Evolutionary conservation across 768 basidiomycete species (phyloP).

Genomic region (Boletus vinaceobasis): DNA sequence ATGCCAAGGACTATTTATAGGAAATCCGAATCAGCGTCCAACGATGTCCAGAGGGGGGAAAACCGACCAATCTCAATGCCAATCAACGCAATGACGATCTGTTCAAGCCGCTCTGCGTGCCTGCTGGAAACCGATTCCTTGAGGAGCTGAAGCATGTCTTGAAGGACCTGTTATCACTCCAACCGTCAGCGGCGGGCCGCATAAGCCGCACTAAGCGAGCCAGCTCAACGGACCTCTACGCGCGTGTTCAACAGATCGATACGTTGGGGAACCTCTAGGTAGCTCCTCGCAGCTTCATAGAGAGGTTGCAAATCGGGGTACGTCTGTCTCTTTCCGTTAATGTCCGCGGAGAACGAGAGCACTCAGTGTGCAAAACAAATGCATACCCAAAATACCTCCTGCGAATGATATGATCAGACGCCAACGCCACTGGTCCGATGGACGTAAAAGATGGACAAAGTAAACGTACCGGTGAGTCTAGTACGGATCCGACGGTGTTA

Average conservation of each 20-base stretch:
- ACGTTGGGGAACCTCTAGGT: conserved; percentile 92
- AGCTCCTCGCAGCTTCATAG: conserved; percentile 90
- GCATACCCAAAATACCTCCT: conserved; percentile 94
- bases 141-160: conserved; percentile 93
- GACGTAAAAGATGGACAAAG: not conserved
- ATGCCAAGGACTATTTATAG: conserved; percentile 70
- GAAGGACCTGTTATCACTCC: conserved; percentile 61
- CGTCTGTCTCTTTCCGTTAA: conserved; percentile 48
- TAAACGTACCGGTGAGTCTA: conserved; percentile 83
- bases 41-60: not conserved
- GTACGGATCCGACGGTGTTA: conserved; percentile 92
- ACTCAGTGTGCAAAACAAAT: conserved; percentile 8
- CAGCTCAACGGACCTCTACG: conserved; percentile 65
- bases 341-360: conserved; percentile 13
- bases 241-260: conserved; percentile 91
- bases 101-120: conserved; percentile 88
- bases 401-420: conserved; percentile 2
- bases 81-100: conserved; percentile 89
- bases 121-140: conserved; percentile 92
- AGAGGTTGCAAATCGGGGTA: conserved; percentile 94
- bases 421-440: not conserved
- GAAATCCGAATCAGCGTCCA: conserved; percentile 2
- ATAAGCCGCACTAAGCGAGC: not conserved
- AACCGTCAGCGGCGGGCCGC: not conserved
- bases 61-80: conserved; percentile 78